Base-by-base conservation (phyloP, 345 rosid genomes). In the Eucalyptus cloeziana region DNA sequence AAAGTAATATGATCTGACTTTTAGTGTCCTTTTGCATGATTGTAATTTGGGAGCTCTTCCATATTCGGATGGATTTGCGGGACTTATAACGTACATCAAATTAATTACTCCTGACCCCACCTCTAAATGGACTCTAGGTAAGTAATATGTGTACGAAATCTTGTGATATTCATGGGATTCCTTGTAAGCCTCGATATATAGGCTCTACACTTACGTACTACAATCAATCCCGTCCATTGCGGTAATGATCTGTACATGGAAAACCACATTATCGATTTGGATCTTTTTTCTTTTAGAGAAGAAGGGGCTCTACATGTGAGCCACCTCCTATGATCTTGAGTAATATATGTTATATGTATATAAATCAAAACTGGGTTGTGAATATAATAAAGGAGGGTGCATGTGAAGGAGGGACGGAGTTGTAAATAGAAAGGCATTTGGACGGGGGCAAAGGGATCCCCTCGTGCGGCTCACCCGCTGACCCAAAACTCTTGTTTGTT, bases 401-500 rank as follows among this genome's bases (percentile, higher is more conserved):
- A 90, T 87, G 92, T 69, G 87, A 76, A 71, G 50, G 87, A 81
- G 91, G 58, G 69, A 27, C 44, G 33, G 45, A 56, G 16, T 67
- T 52, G 33, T 22, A 69, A 64, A 89, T 86, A 14, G 81, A 64
- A 71, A 50, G 81, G 33, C 56, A 54, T 45, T 25, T 40, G 89
- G 56, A 45, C 31, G 15, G 87, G 31, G 62, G 50, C 87, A 83
- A 79, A 88, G 87, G 80, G 87, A 33, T 86, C 87, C 67, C 87
- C 87, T 86, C 96, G 97, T 94, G 96, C 94, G 95, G 94, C 92
- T 93, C 94, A 87, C 93, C 91, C 93, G 92, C 95, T 90, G 93
- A 92, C 93, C 87, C 89, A 88, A 51, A 8, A 54, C 50, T 60
- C 49, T 52, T 49, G 14, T 71, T 81, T 67, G 86, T 49, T 67